These are phyloP conservation scores for Alternaria angustiovoidea DNA, from an alignment of 2,329 filamentous ascomycete genomes.

Conservation along the genomic window DNA sequence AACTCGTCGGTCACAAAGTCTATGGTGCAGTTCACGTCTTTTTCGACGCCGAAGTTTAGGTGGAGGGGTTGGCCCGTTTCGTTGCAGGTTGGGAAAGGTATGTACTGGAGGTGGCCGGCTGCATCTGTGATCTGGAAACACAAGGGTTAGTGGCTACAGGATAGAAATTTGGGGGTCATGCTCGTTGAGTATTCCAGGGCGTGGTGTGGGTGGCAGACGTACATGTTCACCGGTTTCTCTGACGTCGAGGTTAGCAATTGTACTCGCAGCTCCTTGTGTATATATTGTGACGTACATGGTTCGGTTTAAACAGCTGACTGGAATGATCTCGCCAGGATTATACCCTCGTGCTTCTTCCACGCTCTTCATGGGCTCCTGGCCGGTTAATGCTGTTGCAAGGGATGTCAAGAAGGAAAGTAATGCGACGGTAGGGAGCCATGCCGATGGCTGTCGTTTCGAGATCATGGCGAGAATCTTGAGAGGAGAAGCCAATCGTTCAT, in stretches of 20 bases:
- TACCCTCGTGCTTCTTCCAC: slow-evolving; percentile 53
- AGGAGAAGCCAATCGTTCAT: background rate
- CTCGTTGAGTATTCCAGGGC: background rate
- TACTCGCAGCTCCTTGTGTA: background rate
- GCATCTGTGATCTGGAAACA: slow-evolving; percentile 70
- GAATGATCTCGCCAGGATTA: slow-evolving; percentile 58
- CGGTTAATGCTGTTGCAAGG: slow-evolving; percentile 51
- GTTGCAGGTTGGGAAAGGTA: slow-evolving; percentile 88
- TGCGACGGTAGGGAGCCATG: slow-evolving; percentile 37
- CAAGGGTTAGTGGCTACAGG: background rate
- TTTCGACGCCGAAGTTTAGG: slow-evolving; percentile 83
- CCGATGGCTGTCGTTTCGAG: background rate
- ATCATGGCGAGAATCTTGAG: background rate
- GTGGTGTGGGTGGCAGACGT: slow-evolving; percentile 30
- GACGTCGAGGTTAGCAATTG: slow-evolving; percentile 21
- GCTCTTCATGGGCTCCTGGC: slow-evolving; percentile 52
- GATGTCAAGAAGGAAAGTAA: slow-evolving; percentile 40
- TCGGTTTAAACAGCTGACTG: slow-evolving; percentile 61
- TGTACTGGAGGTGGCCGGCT: slow-evolving; percentile 85
- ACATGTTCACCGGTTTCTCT: slow-evolving; percentile 88
- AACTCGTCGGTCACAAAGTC: slow-evolving; percentile 78
- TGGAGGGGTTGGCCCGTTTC: slow-evolving; percentile 85
- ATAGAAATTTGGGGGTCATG: background rate
- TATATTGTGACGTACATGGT: slow-evolving; percentile 54
- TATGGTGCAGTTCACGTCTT: slow-evolving; percentile 84